A percentile compares a stretch with the other conserved stretches of the same genome.
Conservation (phyloP, 225 moss, liverwort and hornwort species). For the Pleurozium schreberi region DNA sequence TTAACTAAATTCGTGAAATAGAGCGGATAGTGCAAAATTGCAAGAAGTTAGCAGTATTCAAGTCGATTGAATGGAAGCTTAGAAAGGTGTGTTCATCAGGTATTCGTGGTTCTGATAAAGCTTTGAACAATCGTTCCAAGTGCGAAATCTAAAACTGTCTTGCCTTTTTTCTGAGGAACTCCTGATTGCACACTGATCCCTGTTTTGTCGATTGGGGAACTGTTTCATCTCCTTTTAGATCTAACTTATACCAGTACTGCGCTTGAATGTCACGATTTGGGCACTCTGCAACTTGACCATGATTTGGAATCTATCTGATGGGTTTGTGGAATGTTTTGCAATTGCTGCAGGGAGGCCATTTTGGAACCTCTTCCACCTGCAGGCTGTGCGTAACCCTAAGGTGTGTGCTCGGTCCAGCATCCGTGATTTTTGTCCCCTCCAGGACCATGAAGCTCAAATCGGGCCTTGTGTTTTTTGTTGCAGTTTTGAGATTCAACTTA, state of each 20-base stretch:
- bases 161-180: not conserved
- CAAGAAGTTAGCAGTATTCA: not conserved
- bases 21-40: not conserved
- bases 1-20: not conserved
- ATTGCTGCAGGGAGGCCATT: conserved; percentile 66
- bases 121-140: not conserved
- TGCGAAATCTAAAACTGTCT: not conserved
- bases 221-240: not conserved
- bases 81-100: not conserved
- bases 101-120: not conserved
- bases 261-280: not conserved
- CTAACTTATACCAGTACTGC: not conserved
- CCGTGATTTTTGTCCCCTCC: not conserved
- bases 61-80: not conserved
- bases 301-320: not conserved
- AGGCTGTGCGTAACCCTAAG: conserved; percentile 80
- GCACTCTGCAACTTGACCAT: not conserved
- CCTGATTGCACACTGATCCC: not conserved
- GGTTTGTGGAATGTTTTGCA: not conserved
- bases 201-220: not conserved
- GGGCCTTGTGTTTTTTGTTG: too few species aligned
- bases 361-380: conserved; percentile 93
- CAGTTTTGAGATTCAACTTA: not conserved
- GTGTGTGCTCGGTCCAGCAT: conserved; percentile 1
- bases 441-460: not conserved